Conservation (phyloP, 176 grass and related monocot species). For the Aegilops bicornis region DNA sequence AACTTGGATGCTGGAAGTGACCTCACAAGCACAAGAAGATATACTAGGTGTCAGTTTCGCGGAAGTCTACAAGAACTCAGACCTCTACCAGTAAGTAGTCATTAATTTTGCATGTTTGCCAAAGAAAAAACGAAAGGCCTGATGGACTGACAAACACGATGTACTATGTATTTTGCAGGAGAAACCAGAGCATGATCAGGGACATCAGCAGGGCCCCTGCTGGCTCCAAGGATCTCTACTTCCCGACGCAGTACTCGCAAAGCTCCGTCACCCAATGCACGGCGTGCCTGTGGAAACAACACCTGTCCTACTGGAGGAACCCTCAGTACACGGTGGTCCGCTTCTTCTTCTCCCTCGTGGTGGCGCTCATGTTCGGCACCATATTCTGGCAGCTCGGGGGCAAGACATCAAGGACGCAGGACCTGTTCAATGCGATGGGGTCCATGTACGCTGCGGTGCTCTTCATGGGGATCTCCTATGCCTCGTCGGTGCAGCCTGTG, state of each 20-base stretch:
- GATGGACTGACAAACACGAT: background rate
- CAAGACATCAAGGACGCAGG: slow-evolving; percentile 37
- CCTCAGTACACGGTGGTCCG: slow-evolving; percentile 63
- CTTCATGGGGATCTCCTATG: slow-evolving; percentile 56
- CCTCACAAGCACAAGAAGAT: slow-evolving; percentile 54
- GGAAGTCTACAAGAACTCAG: slow-evolving; percentile 52
- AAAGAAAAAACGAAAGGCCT: background rate
- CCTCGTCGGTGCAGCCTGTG: slow-evolving; percentile 55
- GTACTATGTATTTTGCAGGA: slow-evolving; percentile 36
- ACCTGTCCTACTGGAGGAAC: slow-evolving; percentile 72
- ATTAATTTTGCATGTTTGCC: background rate
- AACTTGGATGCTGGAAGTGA: slow-evolving; percentile 77
- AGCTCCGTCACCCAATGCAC: slow-evolving; percentile 52
- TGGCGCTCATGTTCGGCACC: slow-evolving; percentile 59
- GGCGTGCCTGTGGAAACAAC: slow-evolving; percentile 64
- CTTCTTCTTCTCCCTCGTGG: slow-evolving; percentile 65
- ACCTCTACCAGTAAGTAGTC: slow-evolving; percentile 51
- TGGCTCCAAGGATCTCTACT: slow-evolving; percentile 52
- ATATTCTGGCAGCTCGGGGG: slow-evolving; percentile 62
- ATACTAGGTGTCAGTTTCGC: slow-evolving; percentile 44
- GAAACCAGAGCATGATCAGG: slow-evolving; percentile 55
- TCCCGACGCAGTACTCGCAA: slow-evolving; percentile 53
- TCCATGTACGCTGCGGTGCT: slow-evolving; percentile 72
- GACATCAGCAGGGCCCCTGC: slow-evolving; percentile 40
- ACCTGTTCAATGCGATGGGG: slow-evolving; percentile 65